These are phyloP conservation scores for Gamsiella multidivaricata DNA, from an alignment of 192 early-diverging fungal genomes.

Conservation along the genomic window DNA sequence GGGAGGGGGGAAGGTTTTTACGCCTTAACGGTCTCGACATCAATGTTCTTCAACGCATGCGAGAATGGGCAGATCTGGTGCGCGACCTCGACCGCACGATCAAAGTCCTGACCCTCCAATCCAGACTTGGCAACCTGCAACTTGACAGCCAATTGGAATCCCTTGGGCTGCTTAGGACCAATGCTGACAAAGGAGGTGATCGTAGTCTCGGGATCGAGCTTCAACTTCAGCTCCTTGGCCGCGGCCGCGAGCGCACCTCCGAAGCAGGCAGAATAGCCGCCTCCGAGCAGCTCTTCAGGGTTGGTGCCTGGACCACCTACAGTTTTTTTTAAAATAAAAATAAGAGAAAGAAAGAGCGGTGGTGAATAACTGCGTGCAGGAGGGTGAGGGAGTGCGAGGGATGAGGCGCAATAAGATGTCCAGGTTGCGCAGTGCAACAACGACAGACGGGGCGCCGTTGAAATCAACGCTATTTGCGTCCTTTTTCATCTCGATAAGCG, in stretches of 20 bases:
- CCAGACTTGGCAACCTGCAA: conserved; percentile 59
- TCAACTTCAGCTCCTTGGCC: conserved; percentile 56
- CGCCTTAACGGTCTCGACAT: conserved; percentile 60
- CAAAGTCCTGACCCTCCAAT: conserved; percentile 55
- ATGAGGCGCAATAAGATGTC: no score
- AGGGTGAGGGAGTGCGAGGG: no score
- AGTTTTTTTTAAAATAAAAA: neutral
- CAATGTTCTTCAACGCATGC: conserved; percentile 62
- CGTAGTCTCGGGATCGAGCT: conserved; percentile 57
- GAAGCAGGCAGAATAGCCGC: conserved; percentile 69
- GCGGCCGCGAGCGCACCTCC: conserved; percentile 67
- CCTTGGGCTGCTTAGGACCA: conserved; percentile 61
- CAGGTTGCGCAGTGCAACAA: no score
- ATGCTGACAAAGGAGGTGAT: conserved; percentile 61
- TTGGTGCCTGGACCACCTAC: conserved; percentile 65
- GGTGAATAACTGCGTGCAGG: no score
- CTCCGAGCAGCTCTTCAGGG: conserved; percentile 69
- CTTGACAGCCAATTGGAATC: conserved; percentile 64
- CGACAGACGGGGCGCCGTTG: no score
- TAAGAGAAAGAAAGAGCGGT: neutral
- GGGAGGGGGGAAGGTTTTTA: no score
- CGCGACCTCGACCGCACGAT: conserved; percentile 60
- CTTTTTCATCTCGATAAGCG: no score
- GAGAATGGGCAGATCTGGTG: conserved; percentile 69
- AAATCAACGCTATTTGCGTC: no score